Conservation (phyloP, 768 basidiomycete species). For the Lactarius akahatsu region DNA sequence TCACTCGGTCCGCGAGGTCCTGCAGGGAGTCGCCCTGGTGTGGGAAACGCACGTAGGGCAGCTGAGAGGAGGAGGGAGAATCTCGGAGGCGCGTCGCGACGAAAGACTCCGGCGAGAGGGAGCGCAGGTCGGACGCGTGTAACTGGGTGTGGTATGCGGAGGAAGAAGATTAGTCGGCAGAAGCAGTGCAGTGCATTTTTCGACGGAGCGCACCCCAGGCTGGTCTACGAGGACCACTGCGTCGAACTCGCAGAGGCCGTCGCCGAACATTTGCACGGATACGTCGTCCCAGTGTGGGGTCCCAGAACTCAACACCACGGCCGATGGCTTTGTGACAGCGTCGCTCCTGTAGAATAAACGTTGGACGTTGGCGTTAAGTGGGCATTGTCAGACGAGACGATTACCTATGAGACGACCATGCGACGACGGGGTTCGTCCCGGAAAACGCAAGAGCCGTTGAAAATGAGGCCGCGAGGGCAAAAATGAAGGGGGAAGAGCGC, state of each 20-base stretch:
- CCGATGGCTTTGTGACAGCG: slow-evolving; percentile 39
- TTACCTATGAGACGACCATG: slow-evolving; percentile 73
- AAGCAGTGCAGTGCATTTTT: no score
- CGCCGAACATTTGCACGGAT: slow-evolving; percentile 46
- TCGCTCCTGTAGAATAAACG: slow-evolving; percentile 42
- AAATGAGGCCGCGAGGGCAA: slow-evolving; percentile 46
- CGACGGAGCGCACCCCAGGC: slow-evolving; percentile 50
- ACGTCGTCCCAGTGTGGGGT: slow-evolving; percentile 33
- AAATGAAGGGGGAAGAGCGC: slow-evolving; percentile 44
- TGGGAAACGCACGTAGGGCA: slow-evolving; percentile 52
- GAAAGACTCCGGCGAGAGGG: slow-evolving; percentile 51
- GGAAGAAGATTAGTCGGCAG: not conserved
- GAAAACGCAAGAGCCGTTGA: slow-evolving; percentile 56
- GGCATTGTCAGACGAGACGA: slow-evolving; percentile 1
- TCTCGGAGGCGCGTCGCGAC: slow-evolving; percentile 48
- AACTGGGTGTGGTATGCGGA: slow-evolving; percentile 42
- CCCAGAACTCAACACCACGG: slow-evolving; percentile 5
- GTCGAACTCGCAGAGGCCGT: slow-evolving; percentile 60
- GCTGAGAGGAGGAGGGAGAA: slow-evolving; percentile 57
- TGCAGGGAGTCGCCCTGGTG: slow-evolving; percentile 35
- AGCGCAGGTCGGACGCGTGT: slow-evolving; percentile 73
- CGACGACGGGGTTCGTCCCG: slow-evolving; percentile 61
- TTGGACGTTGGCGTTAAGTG: not conserved
- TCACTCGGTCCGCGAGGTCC: slow-evolving; percentile 45
- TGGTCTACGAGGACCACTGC: slow-evolving; percentile 69